Evolutionary conservation across 768 basidiomycete genomes (phyloP).

Genomic region (Rhodotorula graminis): DNA sequence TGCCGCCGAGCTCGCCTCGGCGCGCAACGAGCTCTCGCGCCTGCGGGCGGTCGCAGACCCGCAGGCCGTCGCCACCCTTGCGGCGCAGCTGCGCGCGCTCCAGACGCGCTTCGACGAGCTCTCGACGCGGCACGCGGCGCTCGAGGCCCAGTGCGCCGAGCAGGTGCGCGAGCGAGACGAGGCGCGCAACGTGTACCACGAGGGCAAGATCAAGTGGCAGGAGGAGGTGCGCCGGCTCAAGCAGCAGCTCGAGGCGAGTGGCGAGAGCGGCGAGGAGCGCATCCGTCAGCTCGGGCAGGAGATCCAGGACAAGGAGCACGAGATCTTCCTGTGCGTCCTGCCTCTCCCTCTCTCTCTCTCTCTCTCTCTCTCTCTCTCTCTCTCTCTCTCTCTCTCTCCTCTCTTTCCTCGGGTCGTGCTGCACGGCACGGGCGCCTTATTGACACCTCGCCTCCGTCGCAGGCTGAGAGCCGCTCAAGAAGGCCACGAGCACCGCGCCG

Average conservation of each 20-base stretch:
- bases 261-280: neutral
- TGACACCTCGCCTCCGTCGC: neutral
- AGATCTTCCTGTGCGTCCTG: neutral
- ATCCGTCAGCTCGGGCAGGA: neutral
- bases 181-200: neutral
- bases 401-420: no score
- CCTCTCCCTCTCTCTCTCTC: neutral
- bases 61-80: neutral
- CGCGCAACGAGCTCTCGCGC: no score
- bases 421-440: fast-evolving
- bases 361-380: neutral
- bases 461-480: neutral
- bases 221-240: neutral
- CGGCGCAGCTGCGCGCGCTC: no score
- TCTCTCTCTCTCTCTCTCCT: neutral
- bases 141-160: neutral
- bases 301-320: neutral
- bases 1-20: no score
- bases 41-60: neutral
- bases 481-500: neutral
- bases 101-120: neutral
- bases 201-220: neutral
- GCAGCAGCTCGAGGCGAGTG: neutral
- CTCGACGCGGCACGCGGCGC: neutral
- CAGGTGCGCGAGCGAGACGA: neutral